These are phyloP conservation scores for Yarrowia yakushimensis DNA, from an alignment of 805 yeast species.

Conservation along the genomic window DNA sequence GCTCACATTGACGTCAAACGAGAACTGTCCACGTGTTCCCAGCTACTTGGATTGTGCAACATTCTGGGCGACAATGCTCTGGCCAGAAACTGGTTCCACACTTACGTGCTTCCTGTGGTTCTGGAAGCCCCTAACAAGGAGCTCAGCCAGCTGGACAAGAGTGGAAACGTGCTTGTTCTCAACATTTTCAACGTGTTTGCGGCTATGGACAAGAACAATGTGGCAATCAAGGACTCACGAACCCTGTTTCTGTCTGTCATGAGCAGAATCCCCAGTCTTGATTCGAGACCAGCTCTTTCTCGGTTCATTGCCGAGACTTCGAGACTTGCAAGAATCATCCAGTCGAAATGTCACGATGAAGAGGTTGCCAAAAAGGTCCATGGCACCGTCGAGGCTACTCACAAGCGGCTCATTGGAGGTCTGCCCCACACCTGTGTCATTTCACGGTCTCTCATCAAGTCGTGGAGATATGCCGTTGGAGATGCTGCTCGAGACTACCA, in stretches of 20 bases:
- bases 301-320: neutral
- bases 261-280: neutral
- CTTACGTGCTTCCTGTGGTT: constrained; percentile 2
- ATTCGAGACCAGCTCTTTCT: neutral
- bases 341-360: neutral
- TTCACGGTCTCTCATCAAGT: neutral
- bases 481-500: constrained; percentile 11
- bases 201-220: neutral
- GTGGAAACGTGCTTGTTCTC: neutral
- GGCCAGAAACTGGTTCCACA: constrained; percentile 17
- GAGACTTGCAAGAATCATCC: neutral
- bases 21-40: neutral
- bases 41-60: neutral
- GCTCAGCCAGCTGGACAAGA: neutral
- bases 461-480: constrained; percentile 5
- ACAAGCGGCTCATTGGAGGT: constrained; percentile 2
- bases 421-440: constrained; percentile 13
- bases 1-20: neutral
- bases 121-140: neutral
- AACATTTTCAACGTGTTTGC: constrained; percentile 1
- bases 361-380: neutral
- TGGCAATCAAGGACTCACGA: neutral
- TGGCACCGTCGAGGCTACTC: neutral
- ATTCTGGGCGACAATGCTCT: neutral
- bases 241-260: neutral